Conservation (phyloP, 1,139 yeast genomes). For the Geotrichum candidum region DNA sequence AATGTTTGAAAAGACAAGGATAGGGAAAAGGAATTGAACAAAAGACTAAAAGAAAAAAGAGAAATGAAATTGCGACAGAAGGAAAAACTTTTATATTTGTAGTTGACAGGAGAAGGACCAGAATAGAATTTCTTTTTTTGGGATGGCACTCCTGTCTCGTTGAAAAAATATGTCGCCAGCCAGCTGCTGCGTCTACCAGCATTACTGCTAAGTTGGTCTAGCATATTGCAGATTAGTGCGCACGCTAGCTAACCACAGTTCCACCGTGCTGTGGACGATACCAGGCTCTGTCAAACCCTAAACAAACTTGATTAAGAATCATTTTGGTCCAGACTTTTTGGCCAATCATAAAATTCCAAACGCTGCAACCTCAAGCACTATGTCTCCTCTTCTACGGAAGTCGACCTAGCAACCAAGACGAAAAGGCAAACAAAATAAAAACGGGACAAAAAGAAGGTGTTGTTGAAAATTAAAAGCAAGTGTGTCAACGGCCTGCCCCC, state of each 20-base stretch:
- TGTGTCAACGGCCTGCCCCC: no score
- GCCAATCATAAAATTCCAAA: not conserved
- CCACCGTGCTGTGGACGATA: not conserved
- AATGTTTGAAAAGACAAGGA: not conserved
- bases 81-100: not conserved
- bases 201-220: not conserved
- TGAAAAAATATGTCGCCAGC: not conserved
- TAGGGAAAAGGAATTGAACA: not conserved
- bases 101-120: not conserved
- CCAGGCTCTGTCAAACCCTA: not conserved
- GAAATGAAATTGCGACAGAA: not conserved
- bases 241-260: not conserved
- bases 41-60: not conserved
- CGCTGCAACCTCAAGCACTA: not conserved
- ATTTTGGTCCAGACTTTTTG: not conserved
- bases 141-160: not conserved
- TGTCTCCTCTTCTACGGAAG: not conserved
- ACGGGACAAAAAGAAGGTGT: not conserved
- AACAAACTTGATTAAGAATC: not conserved
- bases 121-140: not conserved
- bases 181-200: not conserved
- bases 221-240: not conserved
- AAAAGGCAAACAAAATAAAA: not conserved
- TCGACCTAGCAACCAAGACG: not conserved
- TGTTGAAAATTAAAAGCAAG: no score